Percentiles rank a stretch among this genome's conserved stretches.
Conservation (phyloP, 805 yeast species). For the Ogataea zsoltii region DNA sequence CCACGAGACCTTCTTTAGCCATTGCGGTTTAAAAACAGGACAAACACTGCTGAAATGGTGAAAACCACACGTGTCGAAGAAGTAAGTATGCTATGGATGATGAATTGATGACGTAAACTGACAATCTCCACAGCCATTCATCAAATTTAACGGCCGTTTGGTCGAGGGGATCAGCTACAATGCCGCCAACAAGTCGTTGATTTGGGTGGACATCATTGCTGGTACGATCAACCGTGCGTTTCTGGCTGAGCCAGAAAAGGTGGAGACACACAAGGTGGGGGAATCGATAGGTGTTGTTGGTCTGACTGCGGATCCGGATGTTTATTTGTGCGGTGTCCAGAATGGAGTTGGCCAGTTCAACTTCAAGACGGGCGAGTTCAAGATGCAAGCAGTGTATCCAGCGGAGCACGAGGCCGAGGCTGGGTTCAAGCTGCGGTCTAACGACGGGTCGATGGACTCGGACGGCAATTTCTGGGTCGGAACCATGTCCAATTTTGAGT, state of each 20-base stretch:
- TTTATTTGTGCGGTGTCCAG: conserved; percentile 60
- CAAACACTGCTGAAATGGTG: conserved; percentile 8
- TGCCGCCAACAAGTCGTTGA: conserved; percentile 50
- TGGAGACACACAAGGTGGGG: conserved; percentile 37
- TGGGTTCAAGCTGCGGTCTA: conserved; percentile 53
- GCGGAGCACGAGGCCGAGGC: conserved; percentile 35
- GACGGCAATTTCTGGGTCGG: conserved; percentile 81
- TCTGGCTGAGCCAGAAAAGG: conserved; percentile 26
- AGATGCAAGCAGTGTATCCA: conserved; percentile 41
- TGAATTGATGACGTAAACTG: conserved; percentile 1
- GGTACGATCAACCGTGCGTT: conserved; percentile 42
- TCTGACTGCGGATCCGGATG: conserved; percentile 56
- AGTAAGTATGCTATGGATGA: conserved; percentile 11
- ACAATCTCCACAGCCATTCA: conserved; percentile 22
- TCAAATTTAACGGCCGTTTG: conserved; percentile 43
- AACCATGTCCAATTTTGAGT: conserved; percentile 53
- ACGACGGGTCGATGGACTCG: conserved; percentile 82
- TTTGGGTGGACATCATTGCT: conserved; percentile 48
- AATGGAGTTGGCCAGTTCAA: conserved; percentile 62
- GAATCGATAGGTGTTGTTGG: conserved; percentile 72
- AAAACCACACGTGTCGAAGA: conserved; percentile 14
- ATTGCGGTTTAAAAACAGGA: too few relatives aligned
- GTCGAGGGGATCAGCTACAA: conserved; percentile 71
- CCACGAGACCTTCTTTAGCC: neutral
- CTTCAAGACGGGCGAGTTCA: conserved; percentile 41